Evolutionary conservation across 768 basidiomycete species (phyloP), one percentile per base, ranked within the genome.

Genomic region (Phylloporus rhodoxanthus): DNA sequence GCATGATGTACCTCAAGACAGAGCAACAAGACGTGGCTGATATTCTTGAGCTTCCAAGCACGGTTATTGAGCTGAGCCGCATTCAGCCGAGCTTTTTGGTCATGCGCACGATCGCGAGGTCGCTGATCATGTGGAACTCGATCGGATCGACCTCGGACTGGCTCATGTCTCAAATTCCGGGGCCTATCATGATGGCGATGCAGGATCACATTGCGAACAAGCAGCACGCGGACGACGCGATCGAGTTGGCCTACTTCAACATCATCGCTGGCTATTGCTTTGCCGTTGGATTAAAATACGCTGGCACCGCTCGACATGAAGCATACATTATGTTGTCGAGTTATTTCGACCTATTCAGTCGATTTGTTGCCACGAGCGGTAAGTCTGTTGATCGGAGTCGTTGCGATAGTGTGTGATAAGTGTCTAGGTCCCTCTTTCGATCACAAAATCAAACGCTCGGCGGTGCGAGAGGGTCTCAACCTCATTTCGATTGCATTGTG

Each of bases 231-330:
- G 81, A 87, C 48, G 84, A 88, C 50, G 79, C 86, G 13, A 76
- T 85, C 55, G 92, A 97, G 61, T 66, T 96, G 47, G 95, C 93
- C 0, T 90, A 93, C 67, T 90, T 88, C 69, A 87, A 95, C 63
- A 87, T 98, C 52, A 68, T 95, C 29, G 84, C 93, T 2, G 95
- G 91, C 2, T 85, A 85, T 49, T 97, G 94, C 68, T 93, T 97
- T 55, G 90, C 82, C 2, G 77, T 98, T 33, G 93, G 85, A 9
- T 71, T 99, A 52, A 97, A 95, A 65, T 96, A 83, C 58, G 95
- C 95, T 4, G 95, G 96, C 5, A 95, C 92, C 1, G 94, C 93
- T 0, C 77, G 87, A 17, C 87, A 92, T 51, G 85, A 92, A 56
- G 95, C 94, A 2, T 91, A 96, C 62, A 71, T 78, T 39, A 77